These are phyloP conservation scores for Irineochytrium annulatum DNA, from an alignment of 192 early-diverging fungal species.

Conservation along the genomic window DNA sequence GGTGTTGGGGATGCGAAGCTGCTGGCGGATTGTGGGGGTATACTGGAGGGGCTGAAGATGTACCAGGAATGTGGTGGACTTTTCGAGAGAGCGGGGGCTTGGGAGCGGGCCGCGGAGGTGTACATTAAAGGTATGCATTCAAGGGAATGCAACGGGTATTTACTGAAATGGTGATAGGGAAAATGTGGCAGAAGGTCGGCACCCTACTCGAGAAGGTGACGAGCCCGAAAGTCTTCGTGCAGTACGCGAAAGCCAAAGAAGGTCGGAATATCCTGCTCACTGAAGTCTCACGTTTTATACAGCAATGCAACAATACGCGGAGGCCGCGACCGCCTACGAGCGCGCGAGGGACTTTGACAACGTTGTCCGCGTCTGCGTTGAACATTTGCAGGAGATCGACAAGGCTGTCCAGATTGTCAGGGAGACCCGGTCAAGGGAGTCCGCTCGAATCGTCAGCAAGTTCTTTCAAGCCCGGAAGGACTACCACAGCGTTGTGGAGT, in stretches of 20 bases:
- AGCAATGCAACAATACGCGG: conserved; percentile 36
- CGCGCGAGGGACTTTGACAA: conserved; percentile 47
- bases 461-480: conserved; percentile 44
- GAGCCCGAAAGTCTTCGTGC: conserved; percentile 37
- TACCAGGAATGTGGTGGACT: conserved; percentile 41
- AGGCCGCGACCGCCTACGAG: conserved; percentile 52
- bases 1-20: conserved; percentile 39
- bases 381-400: conserved; percentile 48
- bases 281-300: neutral
- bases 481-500: conserved; percentile 52
- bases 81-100: conserved; percentile 38
- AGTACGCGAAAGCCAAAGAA: conserved; percentile 51
- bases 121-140: conserved; percentile 42
- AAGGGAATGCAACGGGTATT: neutral
- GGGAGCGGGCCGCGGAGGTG: conserved; percentile 49
- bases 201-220: conserved; percentile 34
- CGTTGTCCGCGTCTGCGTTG: conserved; percentile 44
- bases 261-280: conserved; percentile 4
- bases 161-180: conserved; percentile 21
- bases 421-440: conserved; percentile 45
- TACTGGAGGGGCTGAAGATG: conserved; percentile 48
- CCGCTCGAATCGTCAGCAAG: conserved; percentile 42
- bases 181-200: conserved; percentile 40
- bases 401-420: conserved; percentile 44
- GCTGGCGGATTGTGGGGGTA: conserved; percentile 45